These are phyloP conservation scores for Aspergillus felis DNA, from an alignment of 2,329 filamentous ascomycete genomes.

Conservation along the genomic window DNA sequence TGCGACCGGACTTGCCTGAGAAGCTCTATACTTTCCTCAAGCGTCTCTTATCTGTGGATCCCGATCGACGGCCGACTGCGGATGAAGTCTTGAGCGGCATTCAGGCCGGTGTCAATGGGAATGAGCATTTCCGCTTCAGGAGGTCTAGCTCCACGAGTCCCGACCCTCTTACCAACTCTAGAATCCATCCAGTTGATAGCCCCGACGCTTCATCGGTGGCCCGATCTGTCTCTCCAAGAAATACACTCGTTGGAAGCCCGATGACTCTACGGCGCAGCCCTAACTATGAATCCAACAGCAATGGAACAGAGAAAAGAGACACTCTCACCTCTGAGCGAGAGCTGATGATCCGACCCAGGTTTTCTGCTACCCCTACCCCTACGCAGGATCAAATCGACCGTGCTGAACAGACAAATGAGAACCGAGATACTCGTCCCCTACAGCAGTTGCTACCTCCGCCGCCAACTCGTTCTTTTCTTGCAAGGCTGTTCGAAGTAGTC, in stretches of 20 bases:
- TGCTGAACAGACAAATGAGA: conserved; percentile 12
- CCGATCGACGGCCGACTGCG: conserved; percentile 73
- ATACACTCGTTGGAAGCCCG: conserved; percentile 18
- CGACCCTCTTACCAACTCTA: conserved; percentile 29
- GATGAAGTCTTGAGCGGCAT: conserved; percentile 79
- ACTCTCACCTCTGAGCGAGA: conserved; percentile 28
- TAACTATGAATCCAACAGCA: conserved; percentile 22
- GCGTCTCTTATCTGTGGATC: conserved; percentile 72
- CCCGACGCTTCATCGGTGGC: conserved; percentile 25
- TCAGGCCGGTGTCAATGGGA: conserved; percentile 57
- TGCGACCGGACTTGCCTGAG: conserved; percentile 76
- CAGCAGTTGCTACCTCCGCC: conserved; percentile 42
- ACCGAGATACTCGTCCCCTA: conserved; percentile 17
- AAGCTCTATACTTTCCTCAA: conserved; percentile 83
- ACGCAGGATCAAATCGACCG: conserved; percentile 18
- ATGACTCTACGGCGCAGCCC: conserved; percentile 23
- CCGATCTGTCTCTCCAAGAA: conserved; percentile 26
- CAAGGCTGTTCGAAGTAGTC: conserved; percentile 21
- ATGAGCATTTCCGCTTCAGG: conserved; percentile 43
- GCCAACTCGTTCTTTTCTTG: conserved; percentile 24
- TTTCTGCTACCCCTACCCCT: conserved; percentile 21
- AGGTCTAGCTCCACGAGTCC: conserved; percentile 28
- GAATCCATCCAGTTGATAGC: conserved; percentile 40
- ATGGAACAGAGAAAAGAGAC: conserved; percentile 11
- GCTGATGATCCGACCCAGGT: conserved; percentile 30